These are phyloP conservation scores for Neurospora sp. DNA, from an alignment of 495 filamentous ascomycete genomes.

Conservation along the genomic window DNA sequence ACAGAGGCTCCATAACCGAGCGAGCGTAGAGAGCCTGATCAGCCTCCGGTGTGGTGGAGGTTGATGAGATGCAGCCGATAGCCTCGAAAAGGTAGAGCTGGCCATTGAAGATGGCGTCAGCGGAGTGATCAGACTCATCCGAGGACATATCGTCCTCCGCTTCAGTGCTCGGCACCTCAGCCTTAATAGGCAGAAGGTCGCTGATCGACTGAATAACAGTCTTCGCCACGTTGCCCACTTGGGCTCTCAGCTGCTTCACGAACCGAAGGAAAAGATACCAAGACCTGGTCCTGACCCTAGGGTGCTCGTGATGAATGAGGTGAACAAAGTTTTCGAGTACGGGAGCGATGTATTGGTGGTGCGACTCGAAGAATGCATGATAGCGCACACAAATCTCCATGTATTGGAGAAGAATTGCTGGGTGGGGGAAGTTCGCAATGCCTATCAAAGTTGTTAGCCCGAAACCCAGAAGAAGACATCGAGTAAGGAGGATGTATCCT, in stretches of 20 bases:
- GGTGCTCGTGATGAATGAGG: slow-evolving; percentile 75
- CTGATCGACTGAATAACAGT: slow-evolving; percentile 81
- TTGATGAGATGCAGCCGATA: slow-evolving; percentile 80
- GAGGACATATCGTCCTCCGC: slow-evolving; percentile 88
- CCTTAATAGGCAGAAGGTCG: slow-evolving; percentile 82
- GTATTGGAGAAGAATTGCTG: slow-evolving; percentile 85
- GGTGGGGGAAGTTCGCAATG: slow-evolving; percentile 76
- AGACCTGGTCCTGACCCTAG: slow-evolving; percentile 75
- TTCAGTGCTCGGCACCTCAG: slow-evolving; percentile 68
- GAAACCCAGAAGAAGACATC: neutral
- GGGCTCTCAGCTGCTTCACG: slow-evolving; percentile 73
- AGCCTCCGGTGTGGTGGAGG: slow-evolving; percentile 58
- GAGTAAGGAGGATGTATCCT: neutral
- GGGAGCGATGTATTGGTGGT: slow-evolving; percentile 65
- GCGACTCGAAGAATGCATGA: slow-evolving; percentile 79
- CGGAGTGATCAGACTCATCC: slow-evolving; percentile 76
- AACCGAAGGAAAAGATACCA: slow-evolving; percentile 96
- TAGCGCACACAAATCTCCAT: slow-evolving; percentile 98
- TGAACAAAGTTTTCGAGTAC: slow-evolving; percentile 89
- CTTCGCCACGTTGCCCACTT: slow-evolving; percentile 80
- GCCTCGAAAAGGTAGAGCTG: slow-evolving; percentile 94
- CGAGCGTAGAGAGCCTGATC: slow-evolving; percentile 78
- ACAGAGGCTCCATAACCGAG: slow-evolving; percentile 78
- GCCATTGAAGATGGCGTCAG: slow-evolving; percentile 78
- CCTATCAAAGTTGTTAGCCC: slow-evolving; percentile 37